Evolutionary conservation across 176 grass and related monocot genomes (phyloP), one percentile per base, ranked within the genome.

Genomic region (Poa pratensis): DNA sequence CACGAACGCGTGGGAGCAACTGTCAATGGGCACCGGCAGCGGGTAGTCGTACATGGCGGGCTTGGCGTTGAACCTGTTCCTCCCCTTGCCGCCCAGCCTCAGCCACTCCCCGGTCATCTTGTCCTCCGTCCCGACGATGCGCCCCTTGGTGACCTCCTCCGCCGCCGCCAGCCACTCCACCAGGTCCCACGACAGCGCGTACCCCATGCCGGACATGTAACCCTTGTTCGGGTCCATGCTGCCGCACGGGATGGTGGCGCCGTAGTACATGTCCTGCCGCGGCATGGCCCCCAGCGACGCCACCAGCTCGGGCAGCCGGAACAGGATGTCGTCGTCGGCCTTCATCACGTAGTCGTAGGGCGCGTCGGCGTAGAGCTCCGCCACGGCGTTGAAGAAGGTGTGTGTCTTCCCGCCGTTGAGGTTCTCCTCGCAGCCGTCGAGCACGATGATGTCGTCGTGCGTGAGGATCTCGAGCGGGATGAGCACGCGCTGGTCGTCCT

Each of bases 191-290:
- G 92, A 94, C 27, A 97, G 58, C 89, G 79, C 84, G 86, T 97
- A 97, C 5, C 74, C 92, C 95, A 97, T 97, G 15, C 95, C 95
- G 15, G 92, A 91, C 88, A 97, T 90, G 86, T 94, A 97, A 48
- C 80, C 86, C 10, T 6, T 14, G 74, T 65, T 70, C 5, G 87
- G 91, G 86, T 85, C 89, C 85, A 83, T 89, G 78, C 86, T 89
- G 88, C 5, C 6, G 86, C 88, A 97, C 1, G 78, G 94, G 80
- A 89, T 89, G 80, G 77, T 88, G 82, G 80, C 83, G 76, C 92
- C 95, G 69, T 87, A 91, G 86, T 97, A 97, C 35, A 92, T 54
- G 82, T 97, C 95, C 10, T 84, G 84, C 27, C 87, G 81, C 1
- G 95, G 92, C 90, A 85, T 87, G n/a, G 20, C 51, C 13, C 46